Evolutionary conservation across 2,329 filamentous ascomycete genomes (phyloP).

Genomic region (Xenosphaeropsis pyriputrescens): DNA sequence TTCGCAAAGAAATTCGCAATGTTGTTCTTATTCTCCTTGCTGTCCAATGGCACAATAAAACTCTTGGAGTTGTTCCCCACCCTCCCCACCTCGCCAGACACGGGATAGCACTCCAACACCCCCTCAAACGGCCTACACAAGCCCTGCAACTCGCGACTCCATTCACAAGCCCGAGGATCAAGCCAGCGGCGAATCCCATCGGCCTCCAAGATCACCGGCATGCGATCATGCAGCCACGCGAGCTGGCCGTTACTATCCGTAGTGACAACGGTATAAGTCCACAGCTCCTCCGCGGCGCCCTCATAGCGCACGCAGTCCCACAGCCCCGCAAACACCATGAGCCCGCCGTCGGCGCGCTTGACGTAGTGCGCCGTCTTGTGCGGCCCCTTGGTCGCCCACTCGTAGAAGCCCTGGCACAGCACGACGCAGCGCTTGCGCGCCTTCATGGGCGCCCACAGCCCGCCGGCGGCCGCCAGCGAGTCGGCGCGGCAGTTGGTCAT

Average conservation of each 20-base stretch:
- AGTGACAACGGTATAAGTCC: slow-evolving; percentile 90
- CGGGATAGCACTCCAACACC: slow-evolving; percentile 72
- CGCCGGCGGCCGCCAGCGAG: slow-evolving; percentile 57
- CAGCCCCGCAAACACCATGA: slow-evolving; percentile 70
- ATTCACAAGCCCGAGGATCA: slow-evolving; percentile 55
- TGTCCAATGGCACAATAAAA: slow-evolving; percentile 73
- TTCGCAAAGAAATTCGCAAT: slow-evolving; percentile 87
- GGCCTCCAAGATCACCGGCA: slow-evolving; percentile 85
- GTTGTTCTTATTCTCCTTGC: slow-evolving; percentile 78
- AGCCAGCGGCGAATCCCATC: slow-evolving; percentile 62
- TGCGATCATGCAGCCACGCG: slow-evolving; percentile 79
- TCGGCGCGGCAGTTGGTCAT: slow-evolving; percentile 95
- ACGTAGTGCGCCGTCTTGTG: slow-evolving; percentile 78
- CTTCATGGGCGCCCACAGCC: slow-evolving; percentile 92
- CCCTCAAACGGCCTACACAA: slow-evolving; percentile 68
- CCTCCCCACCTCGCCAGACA: slow-evolving; percentile 82
- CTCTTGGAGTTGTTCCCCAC: slow-evolving; percentile 79
- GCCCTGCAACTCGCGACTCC: slow-evolving; percentile 65
- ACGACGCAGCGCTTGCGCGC: slow-evolving; percentile 77
- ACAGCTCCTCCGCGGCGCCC: slow-evolving; percentile 54
- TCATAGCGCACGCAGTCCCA: slow-evolving; percentile 84
- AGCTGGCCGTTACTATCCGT: slow-evolving; percentile 74
- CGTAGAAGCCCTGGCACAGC: slow-evolving; percentile 84
- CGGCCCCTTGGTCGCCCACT: slow-evolving; percentile 71
- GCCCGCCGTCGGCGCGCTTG: slow-evolving; percentile 63